Evolutionary conservation across 108 stramenopile genomes (phyloP), one percentile per base, ranked within the genome.

Genomic region (Nitzschia putrida): DNA sequence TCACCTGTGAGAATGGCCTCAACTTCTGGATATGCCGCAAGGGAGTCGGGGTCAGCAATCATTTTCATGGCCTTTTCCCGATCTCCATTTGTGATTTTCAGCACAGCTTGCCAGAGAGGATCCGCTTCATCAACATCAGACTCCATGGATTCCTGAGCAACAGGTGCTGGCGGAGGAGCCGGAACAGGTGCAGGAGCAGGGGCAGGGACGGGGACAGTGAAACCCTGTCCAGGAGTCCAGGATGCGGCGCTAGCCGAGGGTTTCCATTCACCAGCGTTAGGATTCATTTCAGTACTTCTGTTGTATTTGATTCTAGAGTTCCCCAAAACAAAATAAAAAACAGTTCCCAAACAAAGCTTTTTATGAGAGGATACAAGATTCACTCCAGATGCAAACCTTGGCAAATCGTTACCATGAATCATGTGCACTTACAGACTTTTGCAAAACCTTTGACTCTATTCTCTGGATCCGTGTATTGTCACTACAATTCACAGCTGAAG

Each of bases 81-180:
- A 71, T 96, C 92, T 12, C 90, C 90, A 7, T 81, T 50, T 59
- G 90, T 80, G 67, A 94, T 83, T 75, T 93, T 86, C 29, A 96
- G 77, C 18, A 93, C 88, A 41, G 84, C 76, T 44, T 83, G 72
- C 89, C 93, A 95, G 8, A 97, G 89, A n/a, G 93, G 92, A 80
- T 95, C 94, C 16, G 54, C 76, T 66, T 95, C 92, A 72, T 92
- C 90, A 42, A 88, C 76, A 38, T 85, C 83, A 0, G 81, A 71
- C 7, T 53, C 80, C 8, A 76, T 18, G 53, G 63, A 24, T 47
- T 83, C 52, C n/a, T 63, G 50, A 23, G 71, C 50, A 26, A 41
- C 66, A 12, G 80, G 60, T 34, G 65, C 69, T 34, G 29, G 29
- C 29, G 29, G 29, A 34, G 85, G 77, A 10, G 69, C 66, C n/a